Evolutionary conservation across 169 alveolate genomes (phyloP), one percentile per base, ranked within the genome.

Genomic region (Plasmodium coatneyi): DNA sequence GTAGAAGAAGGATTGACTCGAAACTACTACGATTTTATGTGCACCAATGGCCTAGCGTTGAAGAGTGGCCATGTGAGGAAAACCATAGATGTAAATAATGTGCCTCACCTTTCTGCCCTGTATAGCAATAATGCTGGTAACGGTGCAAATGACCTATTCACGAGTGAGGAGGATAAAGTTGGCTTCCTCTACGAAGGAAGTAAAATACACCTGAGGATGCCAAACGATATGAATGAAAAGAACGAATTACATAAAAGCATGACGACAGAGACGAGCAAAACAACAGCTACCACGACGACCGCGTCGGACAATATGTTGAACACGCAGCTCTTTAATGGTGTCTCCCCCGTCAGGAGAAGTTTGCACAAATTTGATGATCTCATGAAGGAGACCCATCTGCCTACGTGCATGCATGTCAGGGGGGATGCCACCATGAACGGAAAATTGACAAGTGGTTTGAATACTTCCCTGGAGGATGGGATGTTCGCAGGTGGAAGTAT

Each of bases 261-360:
- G 90, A 86, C 54, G 43, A 70, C 49, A 30, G 93, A 86, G 80
- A 86, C 86, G 5, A 86, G 34, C 28, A 86, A 86, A 49, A 74
- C 93, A 49, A 76, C 86, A 10, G 84, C 80, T 3, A 70, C 93
- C 5, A 86, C 41, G 30, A 86, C 84, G 30, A 86, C 84, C 30
- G 16, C 71, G 14, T 70, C 86, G 32, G 93, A 86, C 30, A 86
- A 30, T 76, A 46, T 86, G 30, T 6, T 86, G 32, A 86, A 39
- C 28, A 36, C 93, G 30, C 80, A 74, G 22, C 28, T 86, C 14
- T 86, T 74, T 41, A 86, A 86, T 36, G 52, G 60, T 16, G 66
- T 25, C n/a, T n/a, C 54, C 30, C 76, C 83, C 19, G 19, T 74
- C 36, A 56, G 80, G 34, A 83, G 70, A 30, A 16, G 80, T 76